phyloP scores from a whole-genome alignment of 73 alveolate species.

The Paramecium primaurelia region DNA sequence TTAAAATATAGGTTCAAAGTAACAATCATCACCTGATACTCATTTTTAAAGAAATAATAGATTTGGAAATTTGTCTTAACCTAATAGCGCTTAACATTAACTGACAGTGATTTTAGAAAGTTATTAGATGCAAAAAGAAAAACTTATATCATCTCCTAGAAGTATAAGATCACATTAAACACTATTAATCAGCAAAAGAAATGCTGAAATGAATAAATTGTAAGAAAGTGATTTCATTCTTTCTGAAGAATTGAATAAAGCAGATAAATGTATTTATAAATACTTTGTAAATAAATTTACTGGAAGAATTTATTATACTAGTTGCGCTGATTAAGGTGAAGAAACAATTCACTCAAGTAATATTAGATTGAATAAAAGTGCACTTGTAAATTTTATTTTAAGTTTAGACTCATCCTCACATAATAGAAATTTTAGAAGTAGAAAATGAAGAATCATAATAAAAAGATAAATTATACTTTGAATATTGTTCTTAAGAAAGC shows the following conservation, averaged over 20 bases:
- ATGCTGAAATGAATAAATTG: not conserved
- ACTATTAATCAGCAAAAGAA: not conserved
- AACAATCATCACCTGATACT: not conserved
- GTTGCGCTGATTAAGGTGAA: not conserved
- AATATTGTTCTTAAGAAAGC: not conserved
- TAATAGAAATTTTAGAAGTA: not conserved
- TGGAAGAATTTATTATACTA: not conserved
- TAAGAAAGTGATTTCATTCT: not conserved
- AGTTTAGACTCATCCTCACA: not conserved
- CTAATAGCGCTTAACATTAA: not conserved
- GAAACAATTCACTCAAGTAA: not conserved
- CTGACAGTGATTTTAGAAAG: not conserved
- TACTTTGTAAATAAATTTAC: not conserved
- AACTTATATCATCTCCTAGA: not conserved
- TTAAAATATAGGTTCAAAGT: not conserved
- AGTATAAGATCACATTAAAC: not conserved
- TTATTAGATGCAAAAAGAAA: not conserved
- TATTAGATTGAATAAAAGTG: not conserved
- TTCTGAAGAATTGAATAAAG: not conserved
- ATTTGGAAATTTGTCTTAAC: not conserved
- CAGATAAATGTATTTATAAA: not conserved
- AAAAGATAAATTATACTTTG: not conserved
- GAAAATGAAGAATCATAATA: not conserved
- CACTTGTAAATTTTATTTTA: not conserved
- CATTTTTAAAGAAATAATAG: not conserved